Evolutionary conservation across 1,284 basidiomycete genomes (phyloP).

Genomic region (Malassezia furfur): DNA sequence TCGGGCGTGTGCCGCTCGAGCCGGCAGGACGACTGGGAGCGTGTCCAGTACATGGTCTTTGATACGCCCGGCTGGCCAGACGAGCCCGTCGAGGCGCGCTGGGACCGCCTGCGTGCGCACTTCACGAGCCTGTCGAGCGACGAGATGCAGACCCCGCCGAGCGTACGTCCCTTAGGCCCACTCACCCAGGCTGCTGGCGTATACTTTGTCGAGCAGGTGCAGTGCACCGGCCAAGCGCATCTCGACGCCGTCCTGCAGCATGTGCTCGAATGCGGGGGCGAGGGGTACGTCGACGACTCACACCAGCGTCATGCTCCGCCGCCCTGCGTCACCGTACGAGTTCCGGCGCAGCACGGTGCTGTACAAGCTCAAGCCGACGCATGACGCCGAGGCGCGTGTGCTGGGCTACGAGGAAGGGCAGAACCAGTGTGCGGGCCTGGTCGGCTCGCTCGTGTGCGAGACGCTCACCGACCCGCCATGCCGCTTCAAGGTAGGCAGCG

Average conservation of each 20-base stretch:
- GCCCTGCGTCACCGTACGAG: conserved; percentile 55
- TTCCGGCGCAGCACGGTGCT: conserved; percentile 54
- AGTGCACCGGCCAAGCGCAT: conserved; percentile 53
- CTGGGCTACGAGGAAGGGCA: conserved; percentile 57
- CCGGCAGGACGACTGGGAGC: conserved; percentile 56
- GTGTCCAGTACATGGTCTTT: conserved; percentile 60
- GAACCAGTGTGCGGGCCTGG: conserved; percentile 1
- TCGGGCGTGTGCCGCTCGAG: conserved; percentile 24
- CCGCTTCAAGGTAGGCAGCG: conserved; percentile 47
- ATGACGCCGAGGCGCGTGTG: conserved; percentile 60
- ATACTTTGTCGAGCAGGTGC: conserved; percentile 54
- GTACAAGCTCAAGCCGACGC: conserved; percentile 62
- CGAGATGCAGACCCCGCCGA: conserved; percentile 18
- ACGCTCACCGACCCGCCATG: conserved; percentile 52
- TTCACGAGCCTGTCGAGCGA: conserved; percentile 51
- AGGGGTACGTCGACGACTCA: conserved; percentile 50
- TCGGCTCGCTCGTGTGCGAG: conserved; percentile 15
- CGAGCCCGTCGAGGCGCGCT: conserved; percentile 56
- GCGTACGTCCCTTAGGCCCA: conserved; percentile 50
- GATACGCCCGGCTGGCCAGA: conserved; percentile 57
- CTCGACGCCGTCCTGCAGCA: conserved; percentile 56
- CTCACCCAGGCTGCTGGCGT: not conserved
- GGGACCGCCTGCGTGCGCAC: conserved; percentile 52
- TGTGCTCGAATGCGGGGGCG: conserved; percentile 56
- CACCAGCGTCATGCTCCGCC: conserved; percentile 56